Conservation (phyloP, 2,329 filamentous ascomycete species). For the Trichoderma cornu-damae region DNA sequence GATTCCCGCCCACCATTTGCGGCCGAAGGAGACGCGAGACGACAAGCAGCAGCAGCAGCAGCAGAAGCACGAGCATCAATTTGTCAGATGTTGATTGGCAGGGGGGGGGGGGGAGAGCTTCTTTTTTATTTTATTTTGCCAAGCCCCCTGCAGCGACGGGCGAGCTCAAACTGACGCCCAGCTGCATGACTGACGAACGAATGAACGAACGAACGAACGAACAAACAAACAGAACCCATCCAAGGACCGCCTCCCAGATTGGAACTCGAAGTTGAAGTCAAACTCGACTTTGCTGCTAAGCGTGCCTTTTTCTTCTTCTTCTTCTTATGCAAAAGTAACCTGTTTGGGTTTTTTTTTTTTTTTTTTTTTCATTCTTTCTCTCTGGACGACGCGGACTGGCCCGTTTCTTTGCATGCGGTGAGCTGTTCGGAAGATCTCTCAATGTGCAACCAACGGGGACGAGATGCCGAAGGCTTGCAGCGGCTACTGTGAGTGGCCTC, state of each 20-base stretch:
- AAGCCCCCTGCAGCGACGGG: neutral
- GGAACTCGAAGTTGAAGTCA: no score
- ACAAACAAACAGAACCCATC: no score
- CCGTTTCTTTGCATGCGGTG: no score
- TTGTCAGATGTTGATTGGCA: neutral
- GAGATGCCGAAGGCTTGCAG: conserved; percentile 7
- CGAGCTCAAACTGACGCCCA: conserved; percentile 16
- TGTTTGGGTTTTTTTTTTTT: no score
- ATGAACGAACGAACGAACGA: no score
- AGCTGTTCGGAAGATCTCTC: no score
- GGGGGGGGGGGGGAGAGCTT: neutral
- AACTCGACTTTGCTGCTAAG: no score
- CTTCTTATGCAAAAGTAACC: no score
- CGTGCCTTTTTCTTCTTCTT: no score
- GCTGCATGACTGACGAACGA: conserved; percentile 10
- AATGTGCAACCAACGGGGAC: neutral
- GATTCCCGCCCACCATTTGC: neutral
- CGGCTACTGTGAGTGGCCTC: neutral
- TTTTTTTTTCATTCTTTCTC: neutral
- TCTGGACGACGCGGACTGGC: conserved; percentile 3
- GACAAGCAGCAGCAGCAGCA: no score
- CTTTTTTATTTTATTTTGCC: neutral
- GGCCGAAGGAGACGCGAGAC: conserved; percentile 5
- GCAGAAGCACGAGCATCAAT: neutral
- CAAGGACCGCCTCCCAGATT: neutral